Conservation (phyloP, 169 alveolate genomes). For the Plasmodium chabaudi region DNA sequence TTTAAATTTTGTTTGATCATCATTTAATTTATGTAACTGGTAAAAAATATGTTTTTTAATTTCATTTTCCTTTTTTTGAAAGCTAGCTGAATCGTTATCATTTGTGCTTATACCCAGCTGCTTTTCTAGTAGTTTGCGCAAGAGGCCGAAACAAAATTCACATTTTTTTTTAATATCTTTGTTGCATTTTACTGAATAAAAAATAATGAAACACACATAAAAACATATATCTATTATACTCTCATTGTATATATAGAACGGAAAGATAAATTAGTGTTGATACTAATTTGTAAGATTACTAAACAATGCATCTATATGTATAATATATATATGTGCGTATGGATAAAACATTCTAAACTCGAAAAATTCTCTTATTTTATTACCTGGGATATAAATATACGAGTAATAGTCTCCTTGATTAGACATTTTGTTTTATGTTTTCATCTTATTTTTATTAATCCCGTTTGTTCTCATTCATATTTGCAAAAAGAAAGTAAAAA, state of each 20-base stretch:
- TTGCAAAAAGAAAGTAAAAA: background rate
- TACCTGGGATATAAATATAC: slow-evolving; percentile 50
- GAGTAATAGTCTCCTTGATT: slow-evolving; percentile 5
- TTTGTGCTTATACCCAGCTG: background rate
- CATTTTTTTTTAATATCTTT: slow-evolving; percentile 10
- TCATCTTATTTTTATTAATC: background rate
- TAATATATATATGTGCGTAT: slow-evolving; percentile 6
- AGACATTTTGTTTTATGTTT: slow-evolving; percentile 9
- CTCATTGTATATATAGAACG: background rate
- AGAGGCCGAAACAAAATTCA: slow-evolving; percentile 16
- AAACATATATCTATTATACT: too few relatives aligned
- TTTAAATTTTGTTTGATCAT: background rate
- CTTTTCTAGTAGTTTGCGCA: slow-evolving; percentile 40
- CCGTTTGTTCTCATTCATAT: background rate
- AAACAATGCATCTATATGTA: background rate
- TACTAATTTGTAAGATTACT: background rate
- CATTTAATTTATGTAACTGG: slow-evolving; percentile 46
- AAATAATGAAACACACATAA: too few relatives aligned
- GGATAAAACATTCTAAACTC: background rate
- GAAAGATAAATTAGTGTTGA: background rate
- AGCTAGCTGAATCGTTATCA: background rate
- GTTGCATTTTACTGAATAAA: slow-evolving; percentile 27
- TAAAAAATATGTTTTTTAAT: slow-evolving; percentile 32
- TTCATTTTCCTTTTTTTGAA: slow-evolving; percentile 6
- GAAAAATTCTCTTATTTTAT: slow-evolving; percentile 6